Evolutionary conservation across 1,284 basidiomycete species (phyloP).

Genomic region (Ganoderma leucocontextum): DNA sequence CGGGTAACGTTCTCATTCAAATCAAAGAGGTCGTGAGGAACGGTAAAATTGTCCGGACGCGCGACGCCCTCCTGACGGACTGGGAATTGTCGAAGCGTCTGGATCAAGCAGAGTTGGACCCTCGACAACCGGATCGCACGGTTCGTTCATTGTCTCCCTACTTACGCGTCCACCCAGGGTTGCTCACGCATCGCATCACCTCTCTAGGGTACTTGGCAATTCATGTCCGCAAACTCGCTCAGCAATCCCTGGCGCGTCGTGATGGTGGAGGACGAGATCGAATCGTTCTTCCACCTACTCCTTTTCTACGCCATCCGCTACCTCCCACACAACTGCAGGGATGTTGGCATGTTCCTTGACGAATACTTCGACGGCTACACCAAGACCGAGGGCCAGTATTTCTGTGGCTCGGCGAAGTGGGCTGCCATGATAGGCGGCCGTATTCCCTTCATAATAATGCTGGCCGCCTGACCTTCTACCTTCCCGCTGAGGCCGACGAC

Average conservation of each 20-base stretch:
- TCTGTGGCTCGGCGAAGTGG: not conserved
- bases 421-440: not conserved
- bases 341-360: conserved; percentile 18
- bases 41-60: not conserved
- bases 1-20: conserved; percentile 16
- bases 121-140: too few relatives aligned
- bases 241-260: not conserved
- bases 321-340: conserved; percentile 19
- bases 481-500: not conserved
- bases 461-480: not conserved
- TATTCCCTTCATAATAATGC: not conserved
- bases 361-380: conserved; percentile 19
- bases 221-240: conserved; percentile 18
- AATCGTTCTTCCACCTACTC: conserved; percentile 26
- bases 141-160: too few relatives aligned
- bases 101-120: too few relatives aligned
- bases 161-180: not conserved
- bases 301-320: conserved; percentile 21
- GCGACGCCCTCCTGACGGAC: conserved; percentile 15
- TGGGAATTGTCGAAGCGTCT: conserved; percentile 25
- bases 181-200: not conserved
- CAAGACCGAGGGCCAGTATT: not conserved
- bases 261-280: conserved; percentile 23
- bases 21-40: not conserved
- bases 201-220: conserved; percentile 28